Evolutionary conservation across 2,329 filamentous ascomycete genomes (phyloP).

Genomic region (Graphilbum sp.): DNA sequence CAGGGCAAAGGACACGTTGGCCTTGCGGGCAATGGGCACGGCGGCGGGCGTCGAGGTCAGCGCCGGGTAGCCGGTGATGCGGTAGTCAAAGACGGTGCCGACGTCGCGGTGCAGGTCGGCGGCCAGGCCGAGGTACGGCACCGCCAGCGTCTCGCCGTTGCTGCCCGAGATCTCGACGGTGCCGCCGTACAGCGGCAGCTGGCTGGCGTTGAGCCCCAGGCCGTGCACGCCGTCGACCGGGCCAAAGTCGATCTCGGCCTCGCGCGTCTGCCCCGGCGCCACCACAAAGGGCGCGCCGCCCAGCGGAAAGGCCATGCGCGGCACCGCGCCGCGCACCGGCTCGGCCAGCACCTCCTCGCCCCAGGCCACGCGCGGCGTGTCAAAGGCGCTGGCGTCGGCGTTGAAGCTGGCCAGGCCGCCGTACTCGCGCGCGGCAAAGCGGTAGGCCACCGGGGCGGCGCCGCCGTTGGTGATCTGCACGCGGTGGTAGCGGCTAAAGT

Average conservation of each 20-base stretch:
- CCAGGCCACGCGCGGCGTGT: too few relatives aligned
- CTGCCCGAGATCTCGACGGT: conserved; percentile 16
- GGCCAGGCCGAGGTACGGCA: conserved; percentile 13
- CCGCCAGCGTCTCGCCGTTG: conserved; percentile 16
- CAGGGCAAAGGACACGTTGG: too few relatives aligned
- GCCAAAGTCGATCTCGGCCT: conserved; percentile 1
- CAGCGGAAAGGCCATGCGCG: conserved; percentile 3
- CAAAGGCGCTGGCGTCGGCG: not conserved
- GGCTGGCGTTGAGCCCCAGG: conserved; percentile 8
- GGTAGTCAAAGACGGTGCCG: not conserved
- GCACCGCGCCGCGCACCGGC: too few relatives aligned
- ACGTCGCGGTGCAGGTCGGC: not conserved
- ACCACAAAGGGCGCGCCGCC: not conserved
- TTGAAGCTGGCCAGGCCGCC: conserved; percentile 19
- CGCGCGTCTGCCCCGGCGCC: not conserved
- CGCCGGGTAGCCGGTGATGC: conserved; percentile 6
- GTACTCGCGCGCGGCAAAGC: conserved; percentile 14
- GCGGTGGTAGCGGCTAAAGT: conserved; percentile 17
- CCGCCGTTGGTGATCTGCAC: conserved; percentile 22
- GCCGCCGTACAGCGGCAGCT: conserved; percentile 18
- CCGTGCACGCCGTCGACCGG: conserved; percentile 1
- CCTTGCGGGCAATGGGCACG: too few relatives aligned
- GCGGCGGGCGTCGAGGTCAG: conserved; percentile 4
- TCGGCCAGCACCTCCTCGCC: too few relatives aligned
- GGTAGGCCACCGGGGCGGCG: conserved; percentile 18